Evolutionary conservation across 1,139 yeast species (phyloP), one percentile per base, ranked within the genome.

Genomic region (Nadsonia commutata): DNA sequence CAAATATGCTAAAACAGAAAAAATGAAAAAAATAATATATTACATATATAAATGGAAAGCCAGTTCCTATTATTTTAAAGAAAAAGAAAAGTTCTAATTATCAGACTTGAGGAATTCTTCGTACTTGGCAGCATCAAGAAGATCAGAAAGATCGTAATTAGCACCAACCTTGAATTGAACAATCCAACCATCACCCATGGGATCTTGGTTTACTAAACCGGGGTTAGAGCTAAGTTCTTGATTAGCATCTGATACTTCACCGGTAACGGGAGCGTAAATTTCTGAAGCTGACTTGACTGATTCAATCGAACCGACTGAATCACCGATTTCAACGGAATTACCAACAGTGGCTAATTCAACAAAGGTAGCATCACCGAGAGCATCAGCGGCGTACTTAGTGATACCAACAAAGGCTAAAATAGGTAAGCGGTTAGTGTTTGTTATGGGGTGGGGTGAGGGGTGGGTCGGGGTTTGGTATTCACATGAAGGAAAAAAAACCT

Each of bases 351-450:
- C 94, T 55, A 88, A 72, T 65, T 90, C 99, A 51, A 86, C 80
- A 62, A 72, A 90, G 17, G 97, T 93, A 44, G 94, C 94, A 65
- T 90, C 99, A 40, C 98, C 98, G 49, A 90, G 74, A n/a, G 98
- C 95, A 57, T 88, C 95, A 38, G 95, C 81, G 31, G 99, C 99
- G 62, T 90, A 88, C 56, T 75, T 77, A 49, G 98, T 88, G 63
- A 90, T 86, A 36, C 99, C 99, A 36, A 90, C 70, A 54, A 80
- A 86, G 2, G 93, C 66, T 17, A 45, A 43, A 31, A 23, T 20
- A 18, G 18, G n/a, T 21, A 21, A 21, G 23, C 9, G 6, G 23
- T 21, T 21, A 6, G 6, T 21, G 23, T 21, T 21, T 21, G 33
- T 13, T 13, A 16, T 16, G 33, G 33, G 16, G 9, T 9, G 33